Percentiles rank a stretch among this genome's conserved stretches.
phyloP scores from a whole-genome alignment of 805 yeast genomes.

The Metschnikowia arizonensis region DNA sequence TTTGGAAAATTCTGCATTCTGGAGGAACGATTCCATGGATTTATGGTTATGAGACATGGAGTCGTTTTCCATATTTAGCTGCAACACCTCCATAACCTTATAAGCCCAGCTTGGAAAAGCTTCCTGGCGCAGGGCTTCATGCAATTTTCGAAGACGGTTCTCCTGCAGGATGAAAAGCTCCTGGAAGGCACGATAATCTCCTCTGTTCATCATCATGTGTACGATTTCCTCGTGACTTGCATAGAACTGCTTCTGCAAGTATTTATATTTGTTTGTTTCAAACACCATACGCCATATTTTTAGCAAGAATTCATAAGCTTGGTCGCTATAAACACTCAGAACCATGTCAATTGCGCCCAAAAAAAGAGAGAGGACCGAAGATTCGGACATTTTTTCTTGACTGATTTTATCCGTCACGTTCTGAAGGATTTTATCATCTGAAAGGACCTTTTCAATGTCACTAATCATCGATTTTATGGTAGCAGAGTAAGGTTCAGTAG shows the following conservation, averaged over 20 bases:
- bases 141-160: slow-evolving; percentile 1
- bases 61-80: slow-evolving; percentile 2
- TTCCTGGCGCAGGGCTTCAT: neutral
- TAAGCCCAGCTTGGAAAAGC: slow-evolving; percentile 9
- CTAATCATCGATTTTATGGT: neutral
- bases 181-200: slow-evolving; percentile 22
- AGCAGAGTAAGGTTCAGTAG: slow-evolving; percentile 1
- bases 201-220: slow-evolving; percentile 27
- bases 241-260: slow-evolving; percentile 12
- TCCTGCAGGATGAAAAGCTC: slow-evolving; percentile 7
- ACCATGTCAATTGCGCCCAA: slow-evolving; percentile 23
- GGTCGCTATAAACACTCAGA: slow-evolving; percentile 17
- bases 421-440: slow-evolving; percentile 1
- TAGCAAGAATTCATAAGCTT: slow-evolving; percentile 19
- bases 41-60: neutral
- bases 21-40: slow-evolving; percentile 14
- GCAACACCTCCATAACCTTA: slow-evolving; percentile 21
- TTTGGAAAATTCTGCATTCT: slow-evolving; percentile 9
- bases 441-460: slow-evolving; percentile 16
- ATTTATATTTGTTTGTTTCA: neutral
- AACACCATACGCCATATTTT: slow-evolving; percentile 26
- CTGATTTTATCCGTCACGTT: slow-evolving; percentile 6
- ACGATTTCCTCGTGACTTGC: slow-evolving; percentile 20
- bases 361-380: slow-evolving; percentile 19
- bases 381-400: slow-evolving; percentile 8